phyloP scores from a whole-genome alignment of 2,329 filamentous ascomycete genomes.

The Aspergillus sergii region DNA sequence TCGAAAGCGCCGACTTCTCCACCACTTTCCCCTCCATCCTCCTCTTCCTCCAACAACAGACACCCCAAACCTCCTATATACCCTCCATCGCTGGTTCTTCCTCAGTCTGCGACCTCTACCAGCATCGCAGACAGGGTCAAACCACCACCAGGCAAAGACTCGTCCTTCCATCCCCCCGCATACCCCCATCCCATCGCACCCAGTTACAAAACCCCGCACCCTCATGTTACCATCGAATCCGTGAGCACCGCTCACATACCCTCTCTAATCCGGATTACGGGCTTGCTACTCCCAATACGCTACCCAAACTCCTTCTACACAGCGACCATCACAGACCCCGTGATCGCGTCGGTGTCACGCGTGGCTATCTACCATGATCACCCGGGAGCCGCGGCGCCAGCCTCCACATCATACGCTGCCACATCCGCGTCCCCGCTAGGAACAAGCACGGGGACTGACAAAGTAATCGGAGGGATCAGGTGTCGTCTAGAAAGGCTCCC shows the following conservation, averaged over 20 bases:
- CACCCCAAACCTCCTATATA: slow-evolving; percentile 32
- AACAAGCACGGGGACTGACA: slow-evolving; percentile 37
- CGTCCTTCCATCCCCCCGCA: slow-evolving; percentile 30
- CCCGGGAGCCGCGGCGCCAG: slow-evolving; percentile 33
- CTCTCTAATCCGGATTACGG: slow-evolving; percentile 60
- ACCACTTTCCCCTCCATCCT: slow-evolving; percentile 25
- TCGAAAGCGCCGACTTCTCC: slow-evolving; percentile 27
- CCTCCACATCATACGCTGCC: slow-evolving; percentile 13
- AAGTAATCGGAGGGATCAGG: slow-evolving; percentile 52
- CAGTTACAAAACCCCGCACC: slow-evolving; percentile 39
- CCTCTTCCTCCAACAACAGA: slow-evolving; percentile 19
- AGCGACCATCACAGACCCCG: slow-evolving; percentile 59
- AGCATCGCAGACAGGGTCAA: slow-evolving; percentile 24
- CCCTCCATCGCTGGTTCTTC: slow-evolving; percentile 32
- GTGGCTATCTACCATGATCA: slow-evolving; percentile 60
- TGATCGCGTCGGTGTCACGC: slow-evolving; percentile 58
- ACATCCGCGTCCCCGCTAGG: slow-evolving; percentile 15
- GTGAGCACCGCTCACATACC: slow-evolving; percentile 58
- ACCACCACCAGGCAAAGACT: slow-evolving; percentile 26
- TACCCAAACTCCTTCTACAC: slow-evolving; percentile 65
- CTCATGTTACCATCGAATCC: slow-evolving; percentile 56
- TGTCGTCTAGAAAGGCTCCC: slow-evolving; percentile 47
- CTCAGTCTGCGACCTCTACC: slow-evolving; percentile 24
- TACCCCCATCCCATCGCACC: slow-evolving; percentile 32
- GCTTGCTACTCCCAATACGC: slow-evolving; percentile 61